These are phyloP conservation scores for Trichoderma simmonsii DNA, from an alignment of 2,329 filamentous ascomycete species.

Conservation along the genomic window DNA sequence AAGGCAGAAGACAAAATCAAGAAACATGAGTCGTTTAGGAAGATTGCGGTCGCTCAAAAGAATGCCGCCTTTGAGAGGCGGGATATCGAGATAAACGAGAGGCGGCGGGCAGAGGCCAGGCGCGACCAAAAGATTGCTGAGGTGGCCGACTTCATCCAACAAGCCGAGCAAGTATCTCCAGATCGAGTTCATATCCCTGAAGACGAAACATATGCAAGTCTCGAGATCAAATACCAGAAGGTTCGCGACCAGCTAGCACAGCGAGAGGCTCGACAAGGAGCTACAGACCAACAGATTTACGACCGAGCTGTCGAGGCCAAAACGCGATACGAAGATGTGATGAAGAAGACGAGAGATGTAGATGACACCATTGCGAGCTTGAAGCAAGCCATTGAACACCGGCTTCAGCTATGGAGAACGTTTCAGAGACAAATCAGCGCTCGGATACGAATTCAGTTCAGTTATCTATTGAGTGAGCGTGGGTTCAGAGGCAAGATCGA, in stretches of 20 bases:
- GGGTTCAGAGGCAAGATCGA: conserved; percentile 80
- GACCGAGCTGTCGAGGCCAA: conserved; percentile 43
- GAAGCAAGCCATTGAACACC: conserved; percentile 61
- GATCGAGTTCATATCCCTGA: conserved; percentile 60
- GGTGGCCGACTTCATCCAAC: conserved; percentile 52
- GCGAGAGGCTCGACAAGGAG: conserved; percentile 57
- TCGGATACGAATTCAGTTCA: conserved; percentile 82
- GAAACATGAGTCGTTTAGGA: conserved; percentile 46
- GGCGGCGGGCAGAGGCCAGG: conserved; percentile 44
- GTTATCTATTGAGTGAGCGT: conserved; percentile 82
- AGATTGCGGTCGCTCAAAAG: conserved; percentile 56
- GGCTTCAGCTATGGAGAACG: conserved; percentile 70
- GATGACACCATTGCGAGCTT: conserved; percentile 43
- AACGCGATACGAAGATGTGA: conserved; percentile 43
- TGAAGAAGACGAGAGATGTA: conserved; percentile 40
- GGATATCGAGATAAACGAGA: conserved; percentile 47
- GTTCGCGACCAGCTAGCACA: conserved; percentile 57
- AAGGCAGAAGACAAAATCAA: conserved; percentile 56
- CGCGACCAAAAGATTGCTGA: conserved; percentile 44
- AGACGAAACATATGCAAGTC: conserved; percentile 58
- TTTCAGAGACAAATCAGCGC: conserved; percentile 85
- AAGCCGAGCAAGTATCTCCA: conserved; percentile 53
- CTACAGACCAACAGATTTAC: conserved; percentile 62
- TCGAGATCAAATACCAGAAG: conserved; percentile 53
- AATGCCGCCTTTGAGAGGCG: conserved; percentile 56